Evolutionary conservation across 495 filamentous ascomycete species (phyloP).

Genomic region (Neurospora sp.): DNA sequence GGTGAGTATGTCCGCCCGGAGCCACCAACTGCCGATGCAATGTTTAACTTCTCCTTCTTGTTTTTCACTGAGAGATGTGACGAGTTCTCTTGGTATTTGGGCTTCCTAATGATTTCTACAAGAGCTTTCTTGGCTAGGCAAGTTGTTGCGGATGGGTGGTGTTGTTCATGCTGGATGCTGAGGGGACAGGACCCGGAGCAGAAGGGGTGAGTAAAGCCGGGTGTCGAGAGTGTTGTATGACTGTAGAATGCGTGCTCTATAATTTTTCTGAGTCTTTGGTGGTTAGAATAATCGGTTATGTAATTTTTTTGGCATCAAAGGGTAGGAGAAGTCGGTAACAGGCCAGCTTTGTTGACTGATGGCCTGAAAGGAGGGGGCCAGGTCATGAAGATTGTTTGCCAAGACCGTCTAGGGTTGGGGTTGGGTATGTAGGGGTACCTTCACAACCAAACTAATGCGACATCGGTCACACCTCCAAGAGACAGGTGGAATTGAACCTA

Average conservation of each 20-base stretch:
- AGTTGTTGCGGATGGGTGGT: too few relatives aligned
- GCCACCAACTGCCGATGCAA: neutral
- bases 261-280: too few relatives aligned
- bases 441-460: neutral
- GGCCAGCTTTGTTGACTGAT: neutral
- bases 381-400: neutral
- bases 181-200: neutral
- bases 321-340: neutral
- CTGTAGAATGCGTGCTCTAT: too few relatives aligned
- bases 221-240: too few relatives aligned
- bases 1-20: neutral
- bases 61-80: neutral
- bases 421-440: fast-evolving
- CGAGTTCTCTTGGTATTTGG: neutral
- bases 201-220: neutral
- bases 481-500: too few relatives aligned
- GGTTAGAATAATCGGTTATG: too few relatives aligned
- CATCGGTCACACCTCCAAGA: neutral
- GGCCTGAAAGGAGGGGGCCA: neutral
- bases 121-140: neutral
- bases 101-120: neutral
- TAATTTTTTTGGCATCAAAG: too few relatives aligned
- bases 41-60: neutral
- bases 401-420: neutral
- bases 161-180: neutral